phyloP scores from a whole-genome alignment of 371 early-diverging fungal species.

The Apophysomyces elegans region DNA sequence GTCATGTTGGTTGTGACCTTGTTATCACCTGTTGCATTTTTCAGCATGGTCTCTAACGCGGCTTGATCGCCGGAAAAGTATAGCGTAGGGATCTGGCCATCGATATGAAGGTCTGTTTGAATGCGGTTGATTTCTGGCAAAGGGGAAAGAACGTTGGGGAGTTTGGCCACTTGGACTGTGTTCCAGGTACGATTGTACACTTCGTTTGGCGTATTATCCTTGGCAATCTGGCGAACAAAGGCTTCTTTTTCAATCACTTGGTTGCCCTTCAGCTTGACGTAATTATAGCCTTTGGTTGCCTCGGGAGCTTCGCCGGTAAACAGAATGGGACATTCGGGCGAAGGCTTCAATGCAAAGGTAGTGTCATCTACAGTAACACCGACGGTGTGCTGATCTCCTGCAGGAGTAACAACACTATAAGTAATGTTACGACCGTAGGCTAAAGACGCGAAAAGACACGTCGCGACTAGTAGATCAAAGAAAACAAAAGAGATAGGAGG shows the following conservation, averaged over 20 bases:
- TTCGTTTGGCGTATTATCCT: constrained; percentile 21
- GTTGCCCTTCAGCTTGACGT: constrained; percentile 9
- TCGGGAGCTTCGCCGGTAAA: constrained; percentile 24
- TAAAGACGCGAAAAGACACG: background rate
- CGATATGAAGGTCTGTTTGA: constrained; percentile 19
- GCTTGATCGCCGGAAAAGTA: constrained; percentile 24
- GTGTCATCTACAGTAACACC: constrained; percentile 25
- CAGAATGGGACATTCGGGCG: constrained; percentile 13
- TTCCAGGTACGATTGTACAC: constrained; percentile 26
- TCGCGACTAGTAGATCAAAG: background rate
- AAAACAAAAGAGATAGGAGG: too few relatives aligned
- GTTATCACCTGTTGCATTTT: constrained; percentile 14
- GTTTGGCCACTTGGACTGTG: background rate
- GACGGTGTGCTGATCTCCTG: constrained; percentile 2
- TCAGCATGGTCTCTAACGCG: constrained; percentile 21
- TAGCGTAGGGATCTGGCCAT: constrained; percentile 26
- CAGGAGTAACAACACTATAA: constrained; percentile 21
- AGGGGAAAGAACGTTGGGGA: constrained; percentile 18
- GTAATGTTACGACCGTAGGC: constrained; percentile 8
- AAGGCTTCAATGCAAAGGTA: constrained; percentile 14
- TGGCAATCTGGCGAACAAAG: constrained; percentile 17
- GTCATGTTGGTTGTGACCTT: constrained; percentile 16
- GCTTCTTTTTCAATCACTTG: constrained; percentile 12
- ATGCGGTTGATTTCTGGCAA: constrained; percentile 27
- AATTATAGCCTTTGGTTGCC: constrained; percentile 15